Evolutionary conservation across 129 eudicot species (phyloP).

Genomic region (Chrysanthemum seticuspe): DNA sequence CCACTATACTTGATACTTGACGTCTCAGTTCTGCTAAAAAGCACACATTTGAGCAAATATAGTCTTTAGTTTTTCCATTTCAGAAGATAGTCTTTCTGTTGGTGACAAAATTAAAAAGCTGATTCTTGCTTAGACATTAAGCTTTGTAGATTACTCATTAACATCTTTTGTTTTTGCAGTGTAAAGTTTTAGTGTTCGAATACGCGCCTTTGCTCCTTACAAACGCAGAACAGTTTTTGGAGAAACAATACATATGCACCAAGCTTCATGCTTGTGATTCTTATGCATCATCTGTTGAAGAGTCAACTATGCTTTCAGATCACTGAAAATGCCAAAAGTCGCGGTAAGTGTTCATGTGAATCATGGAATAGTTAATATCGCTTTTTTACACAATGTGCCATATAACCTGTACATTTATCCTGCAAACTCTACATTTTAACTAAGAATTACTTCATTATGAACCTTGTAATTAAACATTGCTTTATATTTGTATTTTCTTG

Average conservation of each 20-base stretch:
- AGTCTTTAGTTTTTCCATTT: too few relatives aligned
- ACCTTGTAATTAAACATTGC: conserved; percentile 29
- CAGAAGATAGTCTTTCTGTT: too few relatives aligned
- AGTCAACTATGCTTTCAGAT: conserved; percentile 44
- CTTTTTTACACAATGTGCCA: conserved; percentile 14
- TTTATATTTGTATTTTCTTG: conserved; percentile 25
- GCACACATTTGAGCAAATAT: background rate
- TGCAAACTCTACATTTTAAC: background rate
- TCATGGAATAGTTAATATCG: background rate
- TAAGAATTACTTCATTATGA: background rate
- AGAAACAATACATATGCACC: conserved; percentile 66
- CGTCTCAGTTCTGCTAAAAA: background rate
- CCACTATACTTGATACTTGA: background rate
- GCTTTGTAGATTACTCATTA: background rate
- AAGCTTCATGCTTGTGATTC: conserved; percentile 66
- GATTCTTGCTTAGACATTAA: too few relatives aligned
- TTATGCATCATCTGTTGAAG: conserved; percentile 16
- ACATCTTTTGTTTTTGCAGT: conserved; percentile 40
- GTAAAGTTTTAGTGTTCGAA: conserved; percentile 71
- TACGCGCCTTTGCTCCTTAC: conserved; percentile 69
- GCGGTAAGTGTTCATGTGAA: conserved; percentile 3
- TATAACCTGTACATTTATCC: conserved; percentile 26
- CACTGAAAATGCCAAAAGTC: conserved; percentile 28
- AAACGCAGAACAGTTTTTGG: conserved; percentile 70
- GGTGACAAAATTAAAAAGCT: too few relatives aligned